A percentile compares a stretch with the other conserved stretches of the same genome.
Conservation (phyloP, 2,329 filamentous ascomycete species). For the Neopestalotiopsis sp. region DNA sequence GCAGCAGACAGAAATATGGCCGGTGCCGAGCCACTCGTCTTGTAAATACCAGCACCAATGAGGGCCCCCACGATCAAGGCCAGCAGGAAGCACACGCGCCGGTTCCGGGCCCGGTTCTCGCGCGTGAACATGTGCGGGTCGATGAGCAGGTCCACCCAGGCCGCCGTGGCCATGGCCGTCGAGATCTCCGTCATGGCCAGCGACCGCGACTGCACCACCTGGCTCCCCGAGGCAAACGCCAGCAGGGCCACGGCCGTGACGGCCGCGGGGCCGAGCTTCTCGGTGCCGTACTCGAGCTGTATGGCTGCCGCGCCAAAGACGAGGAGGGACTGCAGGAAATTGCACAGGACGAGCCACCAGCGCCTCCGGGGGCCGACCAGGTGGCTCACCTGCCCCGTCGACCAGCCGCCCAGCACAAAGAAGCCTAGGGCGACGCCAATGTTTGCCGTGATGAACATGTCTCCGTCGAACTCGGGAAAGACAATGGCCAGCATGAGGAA, state of each 20-base stretch:
- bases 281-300: conserved; percentile 47
- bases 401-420: conserved; percentile 59
- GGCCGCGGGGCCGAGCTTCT: conserved; percentile 41
- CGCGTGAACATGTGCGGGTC: conserved; percentile 53
- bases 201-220: conserved; percentile 62
- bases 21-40: conserved; percentile 44
- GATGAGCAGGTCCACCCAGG: conserved; percentile 64
- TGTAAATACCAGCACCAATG: conserved; percentile 55
- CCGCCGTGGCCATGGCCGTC: conserved; percentile 69
- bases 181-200: conserved; percentile 65
- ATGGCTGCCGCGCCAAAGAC: conserved; percentile 58
- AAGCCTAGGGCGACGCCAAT: conserved; percentile 59
- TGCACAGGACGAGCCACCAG: conserved; percentile 59
- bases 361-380: conserved; percentile 54
- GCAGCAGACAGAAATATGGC: conserved; percentile 49
- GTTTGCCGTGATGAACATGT: conserved; percentile 57
- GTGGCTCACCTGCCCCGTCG: conserved; percentile 63
- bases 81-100: conserved; percentile 54
- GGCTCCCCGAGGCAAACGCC: conserved; percentile 60
- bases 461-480: conserved; percentile 50
- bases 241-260: conserved; percentile 54
- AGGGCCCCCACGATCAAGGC: conserved; percentile 54
- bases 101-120: conserved; percentile 54
- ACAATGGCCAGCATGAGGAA: conserved; percentile 60
- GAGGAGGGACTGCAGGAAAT: conserved; percentile 57